Base-by-base conservation (phyloP, 2,329 filamentous ascomycete species). In the Beauveria caledonica region DNA sequence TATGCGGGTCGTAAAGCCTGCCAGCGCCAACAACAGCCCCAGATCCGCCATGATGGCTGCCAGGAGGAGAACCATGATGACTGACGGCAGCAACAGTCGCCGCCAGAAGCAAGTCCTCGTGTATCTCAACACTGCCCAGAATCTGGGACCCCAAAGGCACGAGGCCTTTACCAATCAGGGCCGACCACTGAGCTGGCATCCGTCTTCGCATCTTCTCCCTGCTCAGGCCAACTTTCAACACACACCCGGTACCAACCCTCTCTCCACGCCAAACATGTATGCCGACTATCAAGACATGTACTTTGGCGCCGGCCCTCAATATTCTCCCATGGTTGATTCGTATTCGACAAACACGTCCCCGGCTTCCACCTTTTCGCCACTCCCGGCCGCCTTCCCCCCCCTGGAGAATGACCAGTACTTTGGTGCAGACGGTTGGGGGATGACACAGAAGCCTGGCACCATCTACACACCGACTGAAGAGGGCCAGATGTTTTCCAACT, bases 161-260 rank as follows among this genome's bases (percentile, higher is more conserved):
- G 45, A 58, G n/a, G 40, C 39, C 36, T 60, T 63, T 40, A 8
- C 9, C 17, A 71, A 74, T 68, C 72, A 78, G 44, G 73, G 74
- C 57, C 81, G 88, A 46, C 88, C 88, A 6, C 77, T 89, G 50
- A 91, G 88, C 77, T 92, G 89, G 89, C 89, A 92, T 70, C 86
- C 88, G 3, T 81, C 82, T 23, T 82, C 86, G 21, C 71, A 71
- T 49, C 65, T 70, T 68, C 69, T 74, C 17, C 71, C 73, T 52
- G 73, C 76, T 57, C 68, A 71, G 65, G 63, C 68, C 55, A 68
- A 52, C 46, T 72, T 60, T 61, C 72, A 33, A 68, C 71, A 40
- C 68, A 73, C 64, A 6, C 36, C 55, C 36, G 15, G 11, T 50
- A 42, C 50, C 13, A 77, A 79, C 64, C 68, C 74, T 13, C 71